phyloP scores from a whole-genome alignment of 495 filamentous ascomycete genomes.

The Penicillium riverlandense region DNA sequence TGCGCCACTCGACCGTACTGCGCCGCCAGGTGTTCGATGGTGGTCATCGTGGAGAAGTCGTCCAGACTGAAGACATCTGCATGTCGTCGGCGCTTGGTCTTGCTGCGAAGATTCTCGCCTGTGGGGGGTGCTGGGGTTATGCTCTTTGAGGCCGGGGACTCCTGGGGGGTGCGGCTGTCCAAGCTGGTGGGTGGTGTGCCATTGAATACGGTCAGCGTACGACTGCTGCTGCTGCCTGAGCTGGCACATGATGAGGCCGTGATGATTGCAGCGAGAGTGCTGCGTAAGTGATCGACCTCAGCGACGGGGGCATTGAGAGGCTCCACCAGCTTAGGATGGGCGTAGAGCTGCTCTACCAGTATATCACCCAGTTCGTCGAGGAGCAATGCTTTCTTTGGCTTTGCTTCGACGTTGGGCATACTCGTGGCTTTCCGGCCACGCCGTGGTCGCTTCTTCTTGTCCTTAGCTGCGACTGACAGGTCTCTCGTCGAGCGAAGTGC shows the following conservation, averaged over 20 bases:
- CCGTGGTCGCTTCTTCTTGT: constrained; percentile 11
- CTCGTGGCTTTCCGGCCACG: constrained; percentile 6
- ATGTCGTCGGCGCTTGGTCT: background rate
- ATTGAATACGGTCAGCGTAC: constrained; percentile 3
- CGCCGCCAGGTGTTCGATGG: constrained; percentile 21
- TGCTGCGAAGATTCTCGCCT: background rate
- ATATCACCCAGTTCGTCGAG: constrained; percentile 16
- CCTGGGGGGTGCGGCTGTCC: constrained; percentile 1
- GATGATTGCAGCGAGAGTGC: background rate
- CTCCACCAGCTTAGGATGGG: background rate
- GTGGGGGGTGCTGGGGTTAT: background rate
- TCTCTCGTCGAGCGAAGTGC: too few species aligned
- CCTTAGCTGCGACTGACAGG: background rate
- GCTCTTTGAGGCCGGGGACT: background rate
- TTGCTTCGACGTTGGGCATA: background rate
- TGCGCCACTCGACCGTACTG: constrained; percentile 33
- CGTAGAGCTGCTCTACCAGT: constrained; percentile 14
- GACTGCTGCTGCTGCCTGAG: constrained; percentile 11
- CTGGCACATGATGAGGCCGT: constrained; percentile 9
- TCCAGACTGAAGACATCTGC: constrained; percentile 17
- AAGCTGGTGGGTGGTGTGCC: constrained; percentile 11
- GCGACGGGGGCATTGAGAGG: background rate
- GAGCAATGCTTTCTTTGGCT: constrained; percentile 10
- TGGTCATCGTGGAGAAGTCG: constrained; percentile 21
- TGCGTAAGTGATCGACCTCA: constrained; percentile 14